Base-by-base conservation (phyloP, 441 rosid species). In the Pelargonium exstipulatum region DNA sequence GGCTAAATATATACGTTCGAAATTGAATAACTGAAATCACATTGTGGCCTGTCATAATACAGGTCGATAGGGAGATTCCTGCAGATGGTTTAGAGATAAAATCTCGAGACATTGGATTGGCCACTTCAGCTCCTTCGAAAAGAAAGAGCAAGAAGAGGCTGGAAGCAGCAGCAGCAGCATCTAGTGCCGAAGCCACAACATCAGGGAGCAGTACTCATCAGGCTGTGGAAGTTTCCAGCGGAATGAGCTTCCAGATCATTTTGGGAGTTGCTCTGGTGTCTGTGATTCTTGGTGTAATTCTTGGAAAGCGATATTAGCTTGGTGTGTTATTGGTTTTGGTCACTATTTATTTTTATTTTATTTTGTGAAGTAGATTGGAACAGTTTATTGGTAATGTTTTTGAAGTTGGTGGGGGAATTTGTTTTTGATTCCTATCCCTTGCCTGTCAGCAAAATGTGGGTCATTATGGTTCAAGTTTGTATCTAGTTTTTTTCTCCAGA, bases 61-160 rank as follows among this genome's bases (percentile, higher is more conserved):
- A 90, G 98, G 82, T 64, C 20, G 73, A 68, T 14, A 77, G 62
- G 12, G 66, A 66, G 16, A 69, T 66, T 24, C 17, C 32, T 17
- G 42, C 69, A 0, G 73, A 75, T 62, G 51, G 77, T 58, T 60
- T 65, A 55, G 96, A 87, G 73, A 83, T 90, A n/a, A 92, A 85
- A 80, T 86, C 97, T 57, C 83, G 96, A 80, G 99, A 95, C 68
- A 76, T 85, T 12, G 95, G 86, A 73, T 66, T 74, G 20, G 66
- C 77, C 6, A 22, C 83, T 69, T 79, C 95, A 0, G 77, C 90
- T 75, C 97, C 96, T 14, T 66, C 84, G 2, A 92, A 88, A 77
- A 83, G 98, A 66, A 92, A 86, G 84, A 84, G 87, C 75, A 95
- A 88, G 89, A 89, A 88, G 66, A 95, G 86, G 83, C 69, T 72